Conservation (phyloP, 164 flowering plant genomes). For the grape (Vitis vinifera) region ASM3070453v1 NC_081816.1:6654501-6655000, state of each 20-base stretch:
- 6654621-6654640: background rate
- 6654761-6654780: conserved; percentile 26
- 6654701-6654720: conserved; percentile 15
- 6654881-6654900: conserved; percentile 24
- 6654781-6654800: conserved; percentile 20
- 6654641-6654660: background rate
- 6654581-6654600: conserved; percentile 10
- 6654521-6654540: conserved; percentile 36
- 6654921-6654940: background rate
- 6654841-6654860: background rate
- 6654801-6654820: background rate
- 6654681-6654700: conserved; percentile 24
- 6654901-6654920: conserved; percentile 19
- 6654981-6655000: conserved; percentile 30
- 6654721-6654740: conserved; percentile 21
- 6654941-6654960: conserved; percentile 13
- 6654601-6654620: conserved; percentile 13
- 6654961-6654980: conserved; percentile 18
- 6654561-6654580: conserved; percentile 51
- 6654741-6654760: conserved; percentile 24
- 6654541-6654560: conserved; percentile 10
- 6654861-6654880: background rate
- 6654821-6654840: no score
- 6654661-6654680: background rate
- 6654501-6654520: conserved; percentile 23